Conservation (phyloP, 139 green algal species). For the Trebouxia sp. region DNA sequence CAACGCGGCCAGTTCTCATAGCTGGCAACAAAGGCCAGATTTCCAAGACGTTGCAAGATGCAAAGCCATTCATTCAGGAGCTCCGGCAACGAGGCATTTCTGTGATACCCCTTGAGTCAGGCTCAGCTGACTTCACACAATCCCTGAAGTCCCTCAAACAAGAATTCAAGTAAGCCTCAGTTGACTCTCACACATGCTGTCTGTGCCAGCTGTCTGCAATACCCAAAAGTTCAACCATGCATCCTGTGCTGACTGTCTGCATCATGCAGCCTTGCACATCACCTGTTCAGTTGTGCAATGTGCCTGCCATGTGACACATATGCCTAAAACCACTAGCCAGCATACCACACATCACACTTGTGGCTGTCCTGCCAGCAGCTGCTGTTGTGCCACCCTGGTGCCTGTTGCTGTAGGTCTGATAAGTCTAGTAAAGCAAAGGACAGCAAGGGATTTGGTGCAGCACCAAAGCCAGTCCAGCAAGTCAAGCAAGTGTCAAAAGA, state of each 20-base stretch:
- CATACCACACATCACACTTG: no score
- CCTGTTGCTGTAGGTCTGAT: background rate
- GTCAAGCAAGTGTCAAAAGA: background rate
- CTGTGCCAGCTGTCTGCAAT: background rate
- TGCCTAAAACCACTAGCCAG: no score
- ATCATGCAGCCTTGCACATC: no score
- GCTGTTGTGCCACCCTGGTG: no score
- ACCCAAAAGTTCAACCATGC: no score
- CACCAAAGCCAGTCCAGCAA: background rate
- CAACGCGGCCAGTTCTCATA: slow-evolving; percentile 76
- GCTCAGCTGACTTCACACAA: slow-evolving; percentile 56
- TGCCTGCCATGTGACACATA: no score
- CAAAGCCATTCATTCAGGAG: slow-evolving; percentile 49
- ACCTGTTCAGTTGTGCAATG: no score
- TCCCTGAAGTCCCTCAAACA: slow-evolving; percentile 65
- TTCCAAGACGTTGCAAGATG: slow-evolving; percentile 51
- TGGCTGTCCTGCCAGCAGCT: no score
- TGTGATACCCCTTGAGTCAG: slow-evolving; percentile 47
- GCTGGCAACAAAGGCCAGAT: slow-evolving; percentile 69
- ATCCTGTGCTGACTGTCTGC: no score
- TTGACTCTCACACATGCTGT: no score
- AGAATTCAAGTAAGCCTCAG: slow-evolving; percentile 49
- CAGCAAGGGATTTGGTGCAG: slow-evolving; percentile 62
- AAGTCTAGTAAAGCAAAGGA: background rate
- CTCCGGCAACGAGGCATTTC: slow-evolving; percentile 79